Base-by-base conservation (phyloP, 768 basidiomycete genomes). In the Sarcomyxa edulis region DNA sequence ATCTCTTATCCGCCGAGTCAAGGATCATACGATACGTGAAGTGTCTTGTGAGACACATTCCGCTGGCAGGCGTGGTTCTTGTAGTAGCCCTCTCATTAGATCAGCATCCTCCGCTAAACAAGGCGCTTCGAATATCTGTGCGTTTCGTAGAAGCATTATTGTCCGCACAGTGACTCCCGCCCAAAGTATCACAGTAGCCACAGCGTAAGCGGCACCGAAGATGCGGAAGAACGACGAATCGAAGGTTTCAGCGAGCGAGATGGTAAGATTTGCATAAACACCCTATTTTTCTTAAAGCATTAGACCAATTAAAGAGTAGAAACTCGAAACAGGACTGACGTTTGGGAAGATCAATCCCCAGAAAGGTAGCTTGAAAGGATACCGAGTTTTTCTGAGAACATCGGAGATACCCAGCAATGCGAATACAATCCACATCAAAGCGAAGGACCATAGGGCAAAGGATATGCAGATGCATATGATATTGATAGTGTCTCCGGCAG, bases 271-370 rank as follows among this genome's bases (percentile, higher is more conserved):
- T 2, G 81, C 79, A 46, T 81, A 84, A 0, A 83, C 82, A n/a
- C 75, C 74, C 73, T 76, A 44, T 44, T 32, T 39, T 28, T 36
- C 23, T 19, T 24, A 27, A 35, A 9, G 20, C 14, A 16, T 31
- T 4, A 12, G 15, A 23, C 26, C 18, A 14, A 28, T 8, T 18
- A 28, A 26, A 33, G 15, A 35, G 22, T 5, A 35, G 21, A 14
- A 11, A 35, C 25, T n/a, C n/a, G n/a, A n/a, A n/a, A n/a, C n/a
- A n/a, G 31, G 23, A 56, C 74, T 26, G 45, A 76, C 84, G 45
- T 82, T 84, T 4, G 84, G 83, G 51, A 85, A 85, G 45, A 84
- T 75, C 27, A 81, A 55, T 6, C 77, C 78, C 84, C 84, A 85
- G 48, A 74, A 79, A 1, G 72, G 61, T 12, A 81, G 52, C 39